Evolutionary conservation across 2,329 filamentous ascomycete genomes (phyloP).

Genomic region (Penicillium crustosum): DNA sequence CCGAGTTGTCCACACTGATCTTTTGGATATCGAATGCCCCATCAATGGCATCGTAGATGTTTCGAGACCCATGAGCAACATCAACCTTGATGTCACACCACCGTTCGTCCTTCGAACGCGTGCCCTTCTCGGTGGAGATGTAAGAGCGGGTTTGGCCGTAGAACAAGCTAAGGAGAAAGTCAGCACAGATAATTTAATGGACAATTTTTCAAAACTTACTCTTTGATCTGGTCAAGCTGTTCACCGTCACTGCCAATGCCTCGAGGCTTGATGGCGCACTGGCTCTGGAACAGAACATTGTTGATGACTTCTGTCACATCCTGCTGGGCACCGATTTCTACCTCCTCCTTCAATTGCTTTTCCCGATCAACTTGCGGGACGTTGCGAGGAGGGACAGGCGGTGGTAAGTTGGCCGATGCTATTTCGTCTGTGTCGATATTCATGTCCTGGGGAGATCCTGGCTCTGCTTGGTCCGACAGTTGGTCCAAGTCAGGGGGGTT

Average conservation of each 20-base stretch:
- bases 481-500: conserved; percentile 20
- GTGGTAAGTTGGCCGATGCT: conserved; percentile 43
- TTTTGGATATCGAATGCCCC: conserved; percentile 79
- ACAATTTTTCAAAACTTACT: conserved; percentile 42
- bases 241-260: conserved; percentile 67
- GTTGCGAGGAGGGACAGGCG: conserved; percentile 60
- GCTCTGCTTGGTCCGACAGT: conserved; percentile 17
- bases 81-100: conserved; percentile 65
- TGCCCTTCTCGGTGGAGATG: conserved; percentile 47
- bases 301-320: conserved; percentile 96
- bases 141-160: conserved; percentile 50
- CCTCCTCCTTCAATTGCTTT: conserved; percentile 47
- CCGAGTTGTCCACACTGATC: conserved; percentile 63
- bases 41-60: conserved; percentile 81
- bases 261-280: conserved; percentile 78
- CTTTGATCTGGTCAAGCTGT: conserved; percentile 77
- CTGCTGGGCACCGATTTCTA: conserved; percentile 72
- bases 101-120: conserved; percentile 55
- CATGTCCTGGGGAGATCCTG: conserved; percentile 24
- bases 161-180: conserved; percentile 45
- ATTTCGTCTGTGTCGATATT: conserved; percentile 10
- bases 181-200: conserved; percentile 4
- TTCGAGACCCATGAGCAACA: conserved; percentile 58
- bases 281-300: conserved; percentile 85
- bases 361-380: conserved; percentile 34